phyloP scores from a whole-genome alignment of 495 filamentous ascomycete species.

The Cercophora newfieldiana region DNA sequence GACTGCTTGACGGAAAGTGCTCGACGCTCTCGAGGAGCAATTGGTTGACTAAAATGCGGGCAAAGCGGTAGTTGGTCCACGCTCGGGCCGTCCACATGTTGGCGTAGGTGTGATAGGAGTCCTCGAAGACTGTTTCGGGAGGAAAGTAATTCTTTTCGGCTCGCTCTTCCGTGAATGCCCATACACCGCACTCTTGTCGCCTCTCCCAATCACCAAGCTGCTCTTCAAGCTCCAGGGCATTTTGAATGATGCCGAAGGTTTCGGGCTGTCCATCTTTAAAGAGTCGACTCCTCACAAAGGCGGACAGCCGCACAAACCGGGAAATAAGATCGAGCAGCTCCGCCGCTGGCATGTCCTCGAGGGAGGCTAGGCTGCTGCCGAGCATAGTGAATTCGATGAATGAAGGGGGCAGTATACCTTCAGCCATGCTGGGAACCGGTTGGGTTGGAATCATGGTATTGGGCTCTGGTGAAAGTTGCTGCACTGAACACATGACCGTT shows the following conservation, averaged over 20 bases:
- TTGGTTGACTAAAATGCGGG: conserved; percentile 58
- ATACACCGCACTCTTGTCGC: conserved; percentile 31
- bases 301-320: conserved; percentile 36
- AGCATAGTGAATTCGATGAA: conserved; percentile 41
- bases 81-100: conserved; percentile 57
- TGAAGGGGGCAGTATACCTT: conserved; percentile 33
- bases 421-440: conserved; percentile 32
- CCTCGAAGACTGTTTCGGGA: conserved; percentile 49
- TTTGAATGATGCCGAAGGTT: conserved; percentile 31
- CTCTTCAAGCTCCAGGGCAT: conserved; percentile 37
- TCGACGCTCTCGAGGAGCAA: conserved; percentile 43
- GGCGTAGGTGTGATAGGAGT: conserved; percentile 60
- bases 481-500: conserved; percentile 21
- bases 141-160: conserved; percentile 32
- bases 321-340: conserved; percentile 37
- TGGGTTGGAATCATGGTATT: conserved; percentile 19
- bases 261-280: conserved; percentile 36
- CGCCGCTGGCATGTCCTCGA: conserved; percentile 29
- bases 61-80: conserved; percentile 66
- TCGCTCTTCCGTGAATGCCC: conserved; percentile 30
- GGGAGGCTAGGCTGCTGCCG: conserved; percentile 27
- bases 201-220: conserved; percentile 38
- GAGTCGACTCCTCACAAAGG: conserved; percentile 27
- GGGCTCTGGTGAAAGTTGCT: conserved; percentile 21
- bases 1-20: conserved; percentile 36